Evolutionary conservation across 768 basidiomycete species (phyloP), one percentile per base, ranked within the genome.

Genomic region (Lentinula lateritia): DNA sequence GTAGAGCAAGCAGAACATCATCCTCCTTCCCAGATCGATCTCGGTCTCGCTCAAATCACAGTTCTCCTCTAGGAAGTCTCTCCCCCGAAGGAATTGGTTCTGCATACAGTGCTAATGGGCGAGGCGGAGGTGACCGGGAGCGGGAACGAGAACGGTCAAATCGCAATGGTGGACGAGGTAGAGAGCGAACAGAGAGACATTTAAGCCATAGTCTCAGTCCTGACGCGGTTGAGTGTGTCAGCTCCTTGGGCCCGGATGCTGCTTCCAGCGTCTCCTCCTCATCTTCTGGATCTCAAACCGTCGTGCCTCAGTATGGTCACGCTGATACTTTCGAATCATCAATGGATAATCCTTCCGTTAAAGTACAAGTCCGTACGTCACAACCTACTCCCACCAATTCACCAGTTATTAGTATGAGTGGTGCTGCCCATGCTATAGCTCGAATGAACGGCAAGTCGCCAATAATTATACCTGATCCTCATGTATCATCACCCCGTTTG

Each of bases 331-430:
- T 46, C 32, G 35, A 58, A 43, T 56, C 52, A 13, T 13, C 41
- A 16, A 12, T 23, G 10, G 52, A 42, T 4, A 43, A 28, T 36
- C 13, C n/a, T 35, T 36, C 41, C 38, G 53, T 43, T 28, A 45
- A 63, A 42, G 69, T 66, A 20, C 48, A 23, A n/a, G 50, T 63
- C 63, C 62, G 70, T 36, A 66, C 65, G 54, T 69, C 75, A 23
- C 76, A 81, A 55, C 83, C 83, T 16, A 88, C 87, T 1, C 87
- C 87, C 7, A 79, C 84, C 16, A 88, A 85, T 66, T 87, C 87
- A 34, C 87, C 87, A 18, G 70, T 81, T 6, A 69, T 77, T 20
- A 56, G 63, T 8, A 68, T 72, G 52, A 66, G 73, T 60, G 69
- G 64, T 45, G 70, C 73, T 20, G 62, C 67, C 16, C 65, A 67